These are phyloP conservation scores for Vaccinium vitisidaea DNA, from an alignment of 148 eudicot genomes.

Conservation along the genomic window DNA sequence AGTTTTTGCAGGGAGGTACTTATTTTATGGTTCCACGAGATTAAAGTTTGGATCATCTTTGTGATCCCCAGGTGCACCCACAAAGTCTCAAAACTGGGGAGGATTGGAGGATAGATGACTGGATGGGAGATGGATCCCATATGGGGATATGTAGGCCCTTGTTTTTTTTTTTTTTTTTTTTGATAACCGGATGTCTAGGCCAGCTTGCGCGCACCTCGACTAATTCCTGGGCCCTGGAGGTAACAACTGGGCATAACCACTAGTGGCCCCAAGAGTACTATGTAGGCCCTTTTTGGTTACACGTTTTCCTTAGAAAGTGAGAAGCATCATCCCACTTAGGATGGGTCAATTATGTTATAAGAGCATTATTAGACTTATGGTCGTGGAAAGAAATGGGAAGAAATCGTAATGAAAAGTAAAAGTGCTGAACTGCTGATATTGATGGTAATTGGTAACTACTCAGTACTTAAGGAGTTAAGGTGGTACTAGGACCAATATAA, in stretches of 20 bases:
- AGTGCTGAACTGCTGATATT: neutral
- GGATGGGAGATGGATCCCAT: neutral
- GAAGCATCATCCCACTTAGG: neutral
- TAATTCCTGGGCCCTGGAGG: too few species aligned
- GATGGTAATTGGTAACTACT: neutral
- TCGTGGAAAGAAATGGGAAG: neutral
- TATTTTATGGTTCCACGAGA: neutral
- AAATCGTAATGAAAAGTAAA: neutral
- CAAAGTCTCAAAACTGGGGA: neutral
- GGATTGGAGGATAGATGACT: neutral
- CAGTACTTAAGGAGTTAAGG: neutral
- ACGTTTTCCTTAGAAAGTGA: neutral
- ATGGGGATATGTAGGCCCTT: neutral
- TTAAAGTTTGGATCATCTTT: neutral
- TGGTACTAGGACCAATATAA: slow-evolving; percentile 1
- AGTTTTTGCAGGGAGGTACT: neutral
- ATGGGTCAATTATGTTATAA: neutral
- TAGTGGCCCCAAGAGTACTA: too few species aligned
- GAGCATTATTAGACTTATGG: neutral
- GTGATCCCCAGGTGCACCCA: neutral
- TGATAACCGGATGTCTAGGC: too few species aligned
- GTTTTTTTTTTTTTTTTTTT: too few species aligned
- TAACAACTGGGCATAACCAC: too few species aligned
- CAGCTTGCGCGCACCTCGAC: too few species aligned
- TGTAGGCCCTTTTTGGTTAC: too few species aligned